Evolutionary conservation across 1,139 yeast genomes (phyloP).

Genomic region (Lodderomyces theae): DNA sequence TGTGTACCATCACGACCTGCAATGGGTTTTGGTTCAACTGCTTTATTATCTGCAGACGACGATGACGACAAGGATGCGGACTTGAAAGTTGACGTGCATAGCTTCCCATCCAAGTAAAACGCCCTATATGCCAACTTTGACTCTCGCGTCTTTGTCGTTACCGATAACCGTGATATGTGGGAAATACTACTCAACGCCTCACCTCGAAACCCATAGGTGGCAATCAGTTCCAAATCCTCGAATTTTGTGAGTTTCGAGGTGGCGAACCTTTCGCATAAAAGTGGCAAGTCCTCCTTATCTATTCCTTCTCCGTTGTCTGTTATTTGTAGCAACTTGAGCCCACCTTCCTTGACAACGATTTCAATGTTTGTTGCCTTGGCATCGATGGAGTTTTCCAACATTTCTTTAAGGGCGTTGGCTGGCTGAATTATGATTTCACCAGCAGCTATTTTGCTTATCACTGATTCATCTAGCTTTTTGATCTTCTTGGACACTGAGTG

Average conservation of each 20-base stretch:
- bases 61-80: too few relatives aligned
- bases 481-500: conserved; percentile 14
- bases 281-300: conserved; percentile 39
- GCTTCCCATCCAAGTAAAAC: conserved; percentile 60
- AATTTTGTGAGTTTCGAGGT: conserved; percentile 51
- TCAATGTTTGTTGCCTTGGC: conserved; percentile 50
- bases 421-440: conserved; percentile 96
- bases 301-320: conserved; percentile 57
- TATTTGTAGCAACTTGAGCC: conserved; percentile 49
- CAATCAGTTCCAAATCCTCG: conserved; percentile 48
- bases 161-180: conserved; percentile 65
- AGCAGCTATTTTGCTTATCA: conserved; percentile 91
- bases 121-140: conserved; percentile 71
- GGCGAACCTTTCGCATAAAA: conserved; percentile 57
- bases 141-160: conserved; percentile 62
- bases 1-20: conserved; percentile 93
- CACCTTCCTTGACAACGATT: conserved; percentile 53
- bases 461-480: conserved; percentile 56
- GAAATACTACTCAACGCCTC: conserved; percentile 63
- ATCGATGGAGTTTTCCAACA: conserved; percentile 55
- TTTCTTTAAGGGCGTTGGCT: conserved; percentile 65
- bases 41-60: conserved; percentile 10
- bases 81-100: conserved; percentile 41
- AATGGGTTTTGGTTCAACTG: conserved; percentile 58
- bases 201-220: conserved; percentile 61